Evolutionary conservation across 768 basidiomycete genomes (phyloP).

Genomic region (Heimioporus sp.): DNA sequence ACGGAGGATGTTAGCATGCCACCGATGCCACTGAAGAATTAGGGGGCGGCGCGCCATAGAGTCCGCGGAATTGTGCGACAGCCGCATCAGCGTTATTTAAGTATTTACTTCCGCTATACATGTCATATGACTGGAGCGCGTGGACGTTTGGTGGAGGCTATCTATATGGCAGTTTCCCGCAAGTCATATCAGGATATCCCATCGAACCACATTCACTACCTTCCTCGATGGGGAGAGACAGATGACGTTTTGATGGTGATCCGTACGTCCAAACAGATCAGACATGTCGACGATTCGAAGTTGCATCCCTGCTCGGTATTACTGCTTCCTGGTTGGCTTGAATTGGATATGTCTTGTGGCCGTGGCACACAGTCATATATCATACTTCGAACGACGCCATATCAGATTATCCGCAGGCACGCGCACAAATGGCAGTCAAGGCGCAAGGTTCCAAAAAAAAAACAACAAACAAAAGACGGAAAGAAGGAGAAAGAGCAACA

Average conservation of each 20-base stretch:
- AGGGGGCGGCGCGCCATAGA: slow-evolving; percentile 12
- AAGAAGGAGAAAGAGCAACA: neutral
- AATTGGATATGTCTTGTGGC: slow-evolving; percentile 3
- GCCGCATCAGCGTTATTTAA: too few species aligned
- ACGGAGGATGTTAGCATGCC: neutral
- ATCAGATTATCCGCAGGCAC: slow-evolving; percentile 8
- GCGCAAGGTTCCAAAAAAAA: slow-evolving; percentile 5
- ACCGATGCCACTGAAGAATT: neutral
- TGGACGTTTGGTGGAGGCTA: neutral
- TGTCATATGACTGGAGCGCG: neutral
- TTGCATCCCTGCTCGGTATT: neutral
- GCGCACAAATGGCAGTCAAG: slow-evolving; percentile 12
- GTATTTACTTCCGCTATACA: slow-evolving; percentile 2
- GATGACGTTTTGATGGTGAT: slow-evolving; percentile 9
- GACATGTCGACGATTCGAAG: neutral
- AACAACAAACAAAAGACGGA: too few species aligned
- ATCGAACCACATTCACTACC: neutral
- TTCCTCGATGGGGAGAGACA: slow-evolving; percentile 4
- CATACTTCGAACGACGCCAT: slow-evolving; percentile 11
- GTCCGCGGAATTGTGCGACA: slow-evolving; percentile 17
- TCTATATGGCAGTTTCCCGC: slow-evolving; percentile 1
- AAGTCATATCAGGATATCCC: neutral
- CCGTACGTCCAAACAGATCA: neutral
- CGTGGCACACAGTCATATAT: slow-evolving; percentile 1
- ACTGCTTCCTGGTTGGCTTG: neutral